Evolutionary conservation across 2,329 filamentous ascomycete species (phyloP).

Genomic region (Sclerotiophoma versabilis): DNA sequence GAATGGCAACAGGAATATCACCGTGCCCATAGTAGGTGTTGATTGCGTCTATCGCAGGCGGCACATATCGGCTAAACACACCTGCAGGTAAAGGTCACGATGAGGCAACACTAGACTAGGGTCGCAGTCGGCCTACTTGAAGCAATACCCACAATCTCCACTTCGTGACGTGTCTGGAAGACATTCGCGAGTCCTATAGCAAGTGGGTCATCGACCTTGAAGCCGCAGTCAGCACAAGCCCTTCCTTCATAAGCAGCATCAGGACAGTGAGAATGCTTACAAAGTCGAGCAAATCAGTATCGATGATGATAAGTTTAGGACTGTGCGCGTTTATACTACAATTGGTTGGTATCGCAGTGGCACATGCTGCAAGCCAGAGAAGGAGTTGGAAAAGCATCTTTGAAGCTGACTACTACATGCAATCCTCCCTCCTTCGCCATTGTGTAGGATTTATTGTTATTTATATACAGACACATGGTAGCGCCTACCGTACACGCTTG

Average conservation of each 20-base stretch:
- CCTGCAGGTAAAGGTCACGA: not conserved
- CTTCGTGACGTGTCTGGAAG: not conserved
- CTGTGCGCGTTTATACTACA: not conserved
- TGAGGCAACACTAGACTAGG: not conserved
- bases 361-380: not conserved
- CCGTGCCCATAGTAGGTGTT: constrained; percentile 3
- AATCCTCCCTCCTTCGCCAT: not conserved
- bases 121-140: not conserved
- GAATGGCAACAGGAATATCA: constrained; percentile 2
- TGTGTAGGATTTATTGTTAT: not conserved
- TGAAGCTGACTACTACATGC: not conserved
- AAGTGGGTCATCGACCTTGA: constrained; percentile 4
- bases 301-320: constrained; percentile 2
- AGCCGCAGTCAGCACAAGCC: not conserved
- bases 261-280: not conserved
- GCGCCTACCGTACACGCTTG: no score
- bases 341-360: not conserved
- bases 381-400: not conserved
- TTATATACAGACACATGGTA: no score
- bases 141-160: not conserved
- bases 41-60: constrained; percentile 8
- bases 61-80: constrained; percentile 4
- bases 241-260: no score
- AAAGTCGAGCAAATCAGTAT: constrained; percentile 7
- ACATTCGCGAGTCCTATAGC: constrained; percentile 6